Conservation (phyloP, 176 grass and related monocot species). For the Areca catechu region DNA sequence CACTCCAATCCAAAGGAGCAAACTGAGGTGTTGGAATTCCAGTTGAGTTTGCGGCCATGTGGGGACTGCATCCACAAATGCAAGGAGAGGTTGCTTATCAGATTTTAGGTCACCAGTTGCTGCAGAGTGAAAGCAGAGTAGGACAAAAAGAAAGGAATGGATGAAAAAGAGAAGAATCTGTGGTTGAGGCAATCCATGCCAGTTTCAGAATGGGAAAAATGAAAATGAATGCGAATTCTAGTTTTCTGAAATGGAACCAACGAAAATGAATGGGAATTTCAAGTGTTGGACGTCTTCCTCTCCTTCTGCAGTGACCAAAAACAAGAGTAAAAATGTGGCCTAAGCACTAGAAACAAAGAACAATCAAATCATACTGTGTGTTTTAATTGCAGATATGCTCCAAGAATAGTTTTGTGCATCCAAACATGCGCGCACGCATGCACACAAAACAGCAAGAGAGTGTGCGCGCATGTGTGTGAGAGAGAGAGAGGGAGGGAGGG, state of each 20-base stretch:
- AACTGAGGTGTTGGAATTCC: constrained; percentile 49
- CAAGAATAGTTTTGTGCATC: background rate
- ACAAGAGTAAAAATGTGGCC: background rate
- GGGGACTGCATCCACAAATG: constrained; percentile 51
- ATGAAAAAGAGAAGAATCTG: constrained; percentile 13
- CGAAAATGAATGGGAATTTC: background rate
- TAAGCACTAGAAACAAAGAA: constrained; percentile 3
- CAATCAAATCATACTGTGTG: background rate
- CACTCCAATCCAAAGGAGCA: constrained; percentile 91
- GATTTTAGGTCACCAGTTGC: constrained; percentile 41
- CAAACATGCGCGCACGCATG: background rate
- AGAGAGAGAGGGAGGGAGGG: no score
- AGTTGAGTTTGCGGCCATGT: constrained; percentile 63
- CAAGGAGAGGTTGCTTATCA: constrained; percentile 78
- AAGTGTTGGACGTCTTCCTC: background rate
- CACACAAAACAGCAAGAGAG: no score
- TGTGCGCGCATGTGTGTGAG: no score
- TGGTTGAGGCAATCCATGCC: constrained; percentile 16
- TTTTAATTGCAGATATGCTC: background rate
- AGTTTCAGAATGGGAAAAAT: no score
- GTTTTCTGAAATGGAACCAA: constrained; percentile 1
- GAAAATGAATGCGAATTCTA: background rate
- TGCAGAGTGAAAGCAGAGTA: constrained; percentile 27
- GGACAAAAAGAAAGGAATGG: constrained; percentile 28
- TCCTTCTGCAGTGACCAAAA: background rate